Evolutionary conservation across 306 rosid species (phyloP).

Genomic region (Quercus agrifolia): DNA sequence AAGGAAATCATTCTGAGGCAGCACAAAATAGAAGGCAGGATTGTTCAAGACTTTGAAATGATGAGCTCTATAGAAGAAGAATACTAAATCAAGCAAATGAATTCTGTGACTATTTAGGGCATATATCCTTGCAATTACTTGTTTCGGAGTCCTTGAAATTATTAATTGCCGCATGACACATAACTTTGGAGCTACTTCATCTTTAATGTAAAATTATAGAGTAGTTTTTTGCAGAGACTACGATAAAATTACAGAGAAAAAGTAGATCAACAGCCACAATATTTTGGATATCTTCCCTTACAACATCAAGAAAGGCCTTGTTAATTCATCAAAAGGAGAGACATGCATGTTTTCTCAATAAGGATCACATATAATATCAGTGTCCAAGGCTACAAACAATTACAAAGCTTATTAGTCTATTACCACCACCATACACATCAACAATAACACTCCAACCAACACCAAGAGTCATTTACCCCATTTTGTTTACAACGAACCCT

Average conservation of each 20-base stretch:
- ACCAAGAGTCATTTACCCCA: neutral
- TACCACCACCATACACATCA: neutral
- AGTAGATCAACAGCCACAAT: neutral
- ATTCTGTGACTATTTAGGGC: neutral
- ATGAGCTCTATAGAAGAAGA: neutral
- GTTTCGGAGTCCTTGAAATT: neutral
- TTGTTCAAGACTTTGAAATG: no score
- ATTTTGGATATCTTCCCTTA: neutral
- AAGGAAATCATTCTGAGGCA: neutral
- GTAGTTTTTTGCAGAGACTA: neutral
- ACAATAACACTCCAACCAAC: neutral
- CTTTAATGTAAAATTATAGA: neutral
- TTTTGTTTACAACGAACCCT: neutral
- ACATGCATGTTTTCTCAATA: neutral
- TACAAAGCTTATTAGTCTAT: neutral
- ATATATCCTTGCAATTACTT: neutral
- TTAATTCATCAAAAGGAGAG: neutral
- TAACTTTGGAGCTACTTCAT: neutral
- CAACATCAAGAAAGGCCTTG: neutral
- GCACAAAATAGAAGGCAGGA: neutral
- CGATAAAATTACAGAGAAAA: no score
- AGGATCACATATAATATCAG: neutral
- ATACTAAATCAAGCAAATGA: conserved; percentile 10
- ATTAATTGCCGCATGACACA: neutral
- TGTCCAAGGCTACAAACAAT: neutral